Conservation (phyloP, 2,329 filamentous ascomycete species). For the Ceratocystis smalleyi region DNA sequence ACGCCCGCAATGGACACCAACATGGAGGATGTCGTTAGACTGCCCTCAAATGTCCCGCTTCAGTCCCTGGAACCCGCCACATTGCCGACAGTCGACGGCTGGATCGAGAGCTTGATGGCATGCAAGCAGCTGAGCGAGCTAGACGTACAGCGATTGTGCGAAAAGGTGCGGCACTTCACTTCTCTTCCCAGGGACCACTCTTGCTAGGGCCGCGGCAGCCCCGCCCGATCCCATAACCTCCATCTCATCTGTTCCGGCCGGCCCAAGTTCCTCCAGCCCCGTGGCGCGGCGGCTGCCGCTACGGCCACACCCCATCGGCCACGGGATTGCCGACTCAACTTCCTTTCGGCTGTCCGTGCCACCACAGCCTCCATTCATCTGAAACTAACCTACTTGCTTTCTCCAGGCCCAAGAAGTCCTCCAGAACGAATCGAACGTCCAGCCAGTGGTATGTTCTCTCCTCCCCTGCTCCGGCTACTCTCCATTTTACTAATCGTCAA, state of each 20-base stretch:
- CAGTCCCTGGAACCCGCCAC: slow-evolving; percentile 61
- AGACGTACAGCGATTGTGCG: slow-evolving; percentile 92
- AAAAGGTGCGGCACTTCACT: slow-evolving; percentile 52
- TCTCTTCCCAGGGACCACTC: background rate
- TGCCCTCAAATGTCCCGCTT: slow-evolving; percentile 60
- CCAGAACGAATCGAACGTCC: slow-evolving; percentile 95
- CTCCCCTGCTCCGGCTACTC: background rate
- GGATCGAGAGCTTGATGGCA: slow-evolving; percentile 95
- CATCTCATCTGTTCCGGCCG: slow-evolving; percentile 30
- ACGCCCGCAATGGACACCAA: slow-evolving; percentile 77
- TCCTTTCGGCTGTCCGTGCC: background rate
- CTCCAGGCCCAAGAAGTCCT: slow-evolving; percentile 80
- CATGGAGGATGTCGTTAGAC: slow-evolving; percentile 94
- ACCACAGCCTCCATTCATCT: background rate
- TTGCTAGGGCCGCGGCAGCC: background rate
- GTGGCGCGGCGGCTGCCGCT: background rate
- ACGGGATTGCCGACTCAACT: slow-evolving; percentile 27
- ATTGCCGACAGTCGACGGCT: slow-evolving; percentile 86
- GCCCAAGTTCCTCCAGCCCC: slow-evolving; percentile 67
- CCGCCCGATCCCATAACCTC: background rate
- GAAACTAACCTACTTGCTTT: background rate
- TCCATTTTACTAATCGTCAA: background rate
- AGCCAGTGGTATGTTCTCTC: slow-evolving; percentile 66
- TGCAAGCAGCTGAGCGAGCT: slow-evolving; percentile 95
- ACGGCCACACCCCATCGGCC: slow-evolving; percentile 67